Evolutionary conservation across 2,329 filamentous ascomycete species (phyloP), one percentile per base, ranked within the genome.

Genomic region (Drechmeria coniospora): DNA sequence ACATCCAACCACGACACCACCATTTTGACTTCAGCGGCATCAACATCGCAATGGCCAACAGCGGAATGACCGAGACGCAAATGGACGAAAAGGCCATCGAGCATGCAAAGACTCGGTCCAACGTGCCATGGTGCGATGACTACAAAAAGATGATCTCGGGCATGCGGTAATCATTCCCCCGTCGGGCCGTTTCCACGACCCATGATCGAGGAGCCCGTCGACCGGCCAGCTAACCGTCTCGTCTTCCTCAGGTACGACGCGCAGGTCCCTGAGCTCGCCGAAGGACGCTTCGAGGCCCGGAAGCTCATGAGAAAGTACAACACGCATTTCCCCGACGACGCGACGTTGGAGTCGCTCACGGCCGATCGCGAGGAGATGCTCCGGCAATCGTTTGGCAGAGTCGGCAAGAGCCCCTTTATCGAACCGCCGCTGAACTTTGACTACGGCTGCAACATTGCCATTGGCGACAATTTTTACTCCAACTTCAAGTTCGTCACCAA

Each of bases 101-200:
- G 25, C 47, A 52, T 15, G 64, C 66, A 11, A 61, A 53, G 36
- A 53, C 52, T 19, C 46, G 70, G 8, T 49, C 58, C 8, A 58
- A 70, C 34, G 52, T 63, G 2, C 68, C 67, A 1, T 67, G 62
- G 55, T 63, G 65, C 32, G 68, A 73, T 6, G 63, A 73, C 33
- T 75, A 73, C 29, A 66, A 74, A 41, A 68, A 65, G 41, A 74
- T 75, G 68, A 66, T 75, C 26, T 74, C 67, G 0, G 68, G 69
- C 16, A 67, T 74, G 54, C 53, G 73, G 66, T 69, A 44, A 38
- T 57, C 20, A 12, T 21, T 22, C 14, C 23, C n/a, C 13, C 19
- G 14, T 12, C 13, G n/a, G n/a, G n/a, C n/a, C n/a, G n/a, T n/a
- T n/a, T n/a, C n/a, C n/a, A n/a, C n/a, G n/a, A n/a, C n/a, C n/a